These are phyloP conservation scores for Apiotrichum laibachii DNA, from an alignment of 1,284 basidiomycete genomes.

Conservation along the genomic window DNA sequence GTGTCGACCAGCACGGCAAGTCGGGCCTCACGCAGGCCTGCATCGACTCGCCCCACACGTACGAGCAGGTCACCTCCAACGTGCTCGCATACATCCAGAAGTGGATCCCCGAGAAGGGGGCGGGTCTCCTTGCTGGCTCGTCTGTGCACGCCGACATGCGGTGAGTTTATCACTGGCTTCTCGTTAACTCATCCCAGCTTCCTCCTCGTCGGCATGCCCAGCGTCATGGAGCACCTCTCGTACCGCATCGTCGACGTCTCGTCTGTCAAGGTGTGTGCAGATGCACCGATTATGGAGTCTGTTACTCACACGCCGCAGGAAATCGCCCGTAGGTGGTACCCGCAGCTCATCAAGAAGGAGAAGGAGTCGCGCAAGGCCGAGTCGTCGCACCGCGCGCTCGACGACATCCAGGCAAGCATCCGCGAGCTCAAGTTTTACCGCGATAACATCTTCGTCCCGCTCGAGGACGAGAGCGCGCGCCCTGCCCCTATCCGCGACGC, in stretches of 20 bases:
- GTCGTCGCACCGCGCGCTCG: constrained; percentile 50
- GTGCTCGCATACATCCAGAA: constrained; percentile 53
- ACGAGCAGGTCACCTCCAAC: constrained; percentile 47
- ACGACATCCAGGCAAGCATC: constrained; percentile 55
- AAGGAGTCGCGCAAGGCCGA: constrained; percentile 31
- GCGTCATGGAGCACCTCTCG: constrained; percentile 52
- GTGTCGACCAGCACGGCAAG: constrained; percentile 47
- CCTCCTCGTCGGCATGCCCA: constrained; percentile 52
- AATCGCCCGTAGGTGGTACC: constrained; percentile 54
- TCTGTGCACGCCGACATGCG: constrained; percentile 55
- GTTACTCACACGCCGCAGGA: constrained; percentile 36
- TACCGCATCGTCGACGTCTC: constrained; percentile 55
- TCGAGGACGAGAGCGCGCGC: constrained; percentile 19
- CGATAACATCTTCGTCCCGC: constrained; percentile 46
- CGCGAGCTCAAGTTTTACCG: constrained; percentile 52
- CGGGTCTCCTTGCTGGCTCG: constrained; percentile 54
- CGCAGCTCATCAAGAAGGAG: constrained; percentile 30
- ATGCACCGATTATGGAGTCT: neutral
- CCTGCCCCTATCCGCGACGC: neutral
- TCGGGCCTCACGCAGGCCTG: constrained; percentile 50
- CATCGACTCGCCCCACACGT: constrained; percentile 43
- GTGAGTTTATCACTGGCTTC: constrained; percentile 20
- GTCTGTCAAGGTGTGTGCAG: constrained; percentile 38
- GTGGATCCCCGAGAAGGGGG: constrained; percentile 51
- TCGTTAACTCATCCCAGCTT: constrained; percentile 34